These are phyloP conservation scores for Clausena lansium DNA, from an alignment of 345 rosid species.

Conservation along the genomic window DNA sequence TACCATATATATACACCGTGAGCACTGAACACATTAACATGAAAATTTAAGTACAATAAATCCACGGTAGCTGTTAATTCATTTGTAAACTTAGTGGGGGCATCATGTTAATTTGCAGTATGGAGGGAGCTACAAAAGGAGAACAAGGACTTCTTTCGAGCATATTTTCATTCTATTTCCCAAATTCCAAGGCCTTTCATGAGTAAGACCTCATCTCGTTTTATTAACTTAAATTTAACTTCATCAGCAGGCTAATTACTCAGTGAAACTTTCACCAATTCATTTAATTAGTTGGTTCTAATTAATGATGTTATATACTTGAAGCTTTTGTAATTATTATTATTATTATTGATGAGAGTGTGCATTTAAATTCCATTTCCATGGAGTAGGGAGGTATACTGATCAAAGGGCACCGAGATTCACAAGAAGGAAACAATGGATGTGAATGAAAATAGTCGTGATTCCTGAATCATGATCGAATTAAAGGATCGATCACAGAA, in stretches of 20 bases:
- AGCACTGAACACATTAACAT: background rate
- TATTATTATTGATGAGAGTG: background rate
- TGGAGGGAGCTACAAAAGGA: slow-evolving; percentile 77
- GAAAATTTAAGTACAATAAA: background rate
- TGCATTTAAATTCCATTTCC: background rate
- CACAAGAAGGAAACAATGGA: slow-evolving; percentile 32
- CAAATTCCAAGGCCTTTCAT: slow-evolving; percentile 34
- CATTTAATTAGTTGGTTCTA: background rate
- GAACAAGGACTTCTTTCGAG: slow-evolving; percentile 65
- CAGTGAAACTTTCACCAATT: no score
- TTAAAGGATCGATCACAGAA: background rate
- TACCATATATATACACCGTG: no score
- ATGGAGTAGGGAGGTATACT: slow-evolving; percentile 23
- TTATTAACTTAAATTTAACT: background rate
- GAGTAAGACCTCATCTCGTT: slow-evolving; percentile 31
- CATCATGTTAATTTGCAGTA: slow-evolving; percentile 43
- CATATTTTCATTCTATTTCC: slow-evolving; percentile 40
- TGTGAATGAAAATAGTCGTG: slow-evolving; percentile 2
- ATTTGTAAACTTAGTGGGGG: background rate
- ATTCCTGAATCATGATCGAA: background rate
- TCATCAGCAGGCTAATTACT: background rate
- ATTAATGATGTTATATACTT: background rate
- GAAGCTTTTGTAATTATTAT: no score
- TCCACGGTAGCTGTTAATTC: background rate
- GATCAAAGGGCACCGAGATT: slow-evolving; percentile 34